Base-by-base conservation (phyloP, 345 rosid species). In the Lenwebbia sp. region DNA sequence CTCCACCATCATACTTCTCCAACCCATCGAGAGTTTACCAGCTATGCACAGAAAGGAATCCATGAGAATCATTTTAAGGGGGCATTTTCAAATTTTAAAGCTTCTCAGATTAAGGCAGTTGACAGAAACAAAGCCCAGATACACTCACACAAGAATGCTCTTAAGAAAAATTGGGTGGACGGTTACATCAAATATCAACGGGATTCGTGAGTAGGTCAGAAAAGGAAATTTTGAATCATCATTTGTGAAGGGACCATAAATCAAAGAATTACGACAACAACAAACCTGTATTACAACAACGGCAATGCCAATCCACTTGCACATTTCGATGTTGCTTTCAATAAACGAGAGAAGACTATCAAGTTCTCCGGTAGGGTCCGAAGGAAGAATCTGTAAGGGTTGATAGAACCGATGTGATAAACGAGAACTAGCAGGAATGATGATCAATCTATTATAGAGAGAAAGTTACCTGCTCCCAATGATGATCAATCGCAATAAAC, bases 291-390 rank as follows among this genome's bases (percentile, higher is more conserved):
- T 87, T 7, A 84, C 47, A 55, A 96, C 86, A 60, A 96, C 93
- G 56, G 94, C 84, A 82, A 95, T 89, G 85, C 98, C 98, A 86
- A 94, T 92, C 99, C 96, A 94, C 92, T 96, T 93, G 87, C 98
- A 96, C 56, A 95, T 90, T 86, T 91, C 95, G 33, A 88, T 87
- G 91, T 97, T 95, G 49, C 91, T 91, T 87, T 95, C 95, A 54
- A 96, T 85, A 89, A 97, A 95, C 47, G 92, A 90, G 30, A 91
- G 91, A 87, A 97, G 92, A 88, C 90, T 93, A 82, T 90, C 89
- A 88, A 97, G 94, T 87, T 95, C 98, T 87, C 98, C 98, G 81
- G 98, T 96, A 86, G 98, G 94, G 90, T 97, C 99, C 82, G 86
- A 90, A 26, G 98, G 99, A 88, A 97, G 94, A 93, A 93, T 96